Conservation (phyloP, 805 yeast genomes). For the Ogataea pignaliae region DNA sequence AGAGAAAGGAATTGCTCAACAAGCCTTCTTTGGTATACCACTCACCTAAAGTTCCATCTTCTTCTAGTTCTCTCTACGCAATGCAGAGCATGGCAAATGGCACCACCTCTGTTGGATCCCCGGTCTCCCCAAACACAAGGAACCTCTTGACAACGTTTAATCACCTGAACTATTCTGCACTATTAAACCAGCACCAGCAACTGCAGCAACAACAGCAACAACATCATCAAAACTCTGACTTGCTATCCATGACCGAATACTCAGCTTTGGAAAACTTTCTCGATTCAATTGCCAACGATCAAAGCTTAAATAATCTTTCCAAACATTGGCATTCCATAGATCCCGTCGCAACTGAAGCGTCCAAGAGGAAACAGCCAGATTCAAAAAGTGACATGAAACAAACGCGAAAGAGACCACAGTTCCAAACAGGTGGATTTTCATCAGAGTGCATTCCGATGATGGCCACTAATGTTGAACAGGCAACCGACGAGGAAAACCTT, state of each 20-base stretch:
- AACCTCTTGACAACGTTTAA: conserved; percentile 28
- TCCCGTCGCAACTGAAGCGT: conserved; percentile 14
- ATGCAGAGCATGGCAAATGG: neutral
- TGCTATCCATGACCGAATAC: conserved; percentile 31
- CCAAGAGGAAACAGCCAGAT: neutral
- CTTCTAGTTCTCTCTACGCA: neutral
- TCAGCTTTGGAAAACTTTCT: conserved; percentile 32
- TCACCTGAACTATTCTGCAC: conserved; percentile 19
- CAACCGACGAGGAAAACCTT: neutral
- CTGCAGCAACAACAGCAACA: neutral
- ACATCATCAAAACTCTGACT: conserved; percentile 15
- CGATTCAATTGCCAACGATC: conserved; percentile 33
- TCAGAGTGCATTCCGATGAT: no score
- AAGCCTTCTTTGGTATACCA: conserved; percentile 8
- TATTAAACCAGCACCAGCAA: neutral
- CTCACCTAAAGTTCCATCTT: conserved; percentile 6
- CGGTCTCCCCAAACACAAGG: conserved; percentile 30
- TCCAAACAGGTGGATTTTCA: neutral
- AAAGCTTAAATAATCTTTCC: conserved; percentile 22
- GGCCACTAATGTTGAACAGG: no score
- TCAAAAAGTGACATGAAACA: neutral
- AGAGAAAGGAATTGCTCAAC: conserved; percentile 13
- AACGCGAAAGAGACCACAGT: neutral
- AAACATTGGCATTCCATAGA: conserved; percentile 32
- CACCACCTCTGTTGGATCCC: conserved; percentile 11